A percentile compares a stretch with the other conserved stretches of the same genome.
phyloP scores from a whole-genome alignment of 345 rosid genomes.

The Carallia pectinifolia region DNA sequence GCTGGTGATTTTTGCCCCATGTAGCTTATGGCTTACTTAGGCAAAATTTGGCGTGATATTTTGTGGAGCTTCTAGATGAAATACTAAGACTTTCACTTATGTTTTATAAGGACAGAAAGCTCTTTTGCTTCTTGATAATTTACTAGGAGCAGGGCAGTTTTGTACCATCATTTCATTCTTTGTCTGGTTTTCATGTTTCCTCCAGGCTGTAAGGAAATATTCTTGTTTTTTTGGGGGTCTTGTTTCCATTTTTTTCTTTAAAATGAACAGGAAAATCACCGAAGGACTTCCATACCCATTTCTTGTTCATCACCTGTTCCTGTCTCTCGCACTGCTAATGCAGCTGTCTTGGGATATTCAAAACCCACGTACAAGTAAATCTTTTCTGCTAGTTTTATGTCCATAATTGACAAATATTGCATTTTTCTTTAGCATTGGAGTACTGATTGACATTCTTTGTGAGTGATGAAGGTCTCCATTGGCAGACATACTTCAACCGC shows the following conservation, averaged over 20 bases:
- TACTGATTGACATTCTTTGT: conserved; percentile 25
- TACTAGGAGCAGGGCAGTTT: too few relatives aligned
- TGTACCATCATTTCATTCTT: background rate
- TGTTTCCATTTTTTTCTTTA: background rate
- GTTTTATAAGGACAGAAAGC: background rate
- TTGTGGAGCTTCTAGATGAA: background rate
- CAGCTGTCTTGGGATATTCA: conserved; percentile 33
- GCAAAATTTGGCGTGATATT: background rate
- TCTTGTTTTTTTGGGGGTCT: background rate
- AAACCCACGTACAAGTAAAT: conserved; percentile 49
- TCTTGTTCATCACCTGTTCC: conserved; percentile 35
- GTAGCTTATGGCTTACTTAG: conserved; percentile 1
- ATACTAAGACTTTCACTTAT: background rate
- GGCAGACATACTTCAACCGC: conserved; percentile 49
- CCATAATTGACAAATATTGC: conserved; percentile 10
- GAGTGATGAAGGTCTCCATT: conserved; percentile 55
- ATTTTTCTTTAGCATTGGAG: background rate
- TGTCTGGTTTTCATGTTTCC: background rate
- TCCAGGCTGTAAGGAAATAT: background rate
- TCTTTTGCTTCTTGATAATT: too few relatives aligned
- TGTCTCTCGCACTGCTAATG: conserved; percentile 31
- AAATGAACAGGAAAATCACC: conserved; percentile 11
- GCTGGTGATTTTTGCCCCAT: background rate
- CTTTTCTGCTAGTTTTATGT: background rate
- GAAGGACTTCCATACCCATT: conserved; percentile 26